phyloP scores from a whole-genome alignment of 306 rosid genomes.

The Vachellia collinsii region DNA sequence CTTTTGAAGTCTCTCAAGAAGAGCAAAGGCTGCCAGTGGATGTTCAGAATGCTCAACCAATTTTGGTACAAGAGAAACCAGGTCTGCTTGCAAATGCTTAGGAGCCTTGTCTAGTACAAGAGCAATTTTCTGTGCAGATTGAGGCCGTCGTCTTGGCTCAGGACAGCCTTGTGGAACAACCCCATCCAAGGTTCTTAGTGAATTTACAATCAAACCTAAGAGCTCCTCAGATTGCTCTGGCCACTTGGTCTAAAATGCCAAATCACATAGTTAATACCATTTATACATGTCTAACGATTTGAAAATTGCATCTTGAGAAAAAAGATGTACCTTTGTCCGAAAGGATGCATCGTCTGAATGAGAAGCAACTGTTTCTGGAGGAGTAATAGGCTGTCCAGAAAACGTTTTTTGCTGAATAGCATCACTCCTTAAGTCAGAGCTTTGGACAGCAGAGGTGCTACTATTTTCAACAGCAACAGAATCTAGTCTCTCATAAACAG shows the following conservation, averaged over 20 bases:
- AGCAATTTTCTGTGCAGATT: conserved; percentile 89
- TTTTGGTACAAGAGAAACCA: conserved; percentile 89
- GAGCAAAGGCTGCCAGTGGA: conserved; percentile 91
- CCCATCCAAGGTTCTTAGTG: conserved; percentile 93
- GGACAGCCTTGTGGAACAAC: conserved; percentile 96
- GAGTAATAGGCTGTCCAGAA: conserved; percentile 70
- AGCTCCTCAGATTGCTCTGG: conserved; percentile 99
- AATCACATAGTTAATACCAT: conserved; percentile 39
- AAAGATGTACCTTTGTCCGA: conserved; percentile 70
- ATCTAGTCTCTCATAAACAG: conserved; percentile 74
- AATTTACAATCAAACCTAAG: conserved; percentile 92
- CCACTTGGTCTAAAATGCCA: conserved; percentile 82
- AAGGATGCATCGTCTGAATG: conserved; percentile 67
- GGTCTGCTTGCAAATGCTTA: conserved; percentile 88
- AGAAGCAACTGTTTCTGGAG: conserved; percentile 87
- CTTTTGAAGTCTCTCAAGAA: conserved; percentile 85
- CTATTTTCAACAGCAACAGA: conserved; percentile 61
- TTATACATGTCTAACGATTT: conserved; percentile 1
- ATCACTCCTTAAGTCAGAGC: conserved; percentile 68
- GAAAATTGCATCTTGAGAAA: conserved; percentile 35
- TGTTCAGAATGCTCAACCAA: conserved; percentile 97
- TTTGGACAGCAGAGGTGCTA: conserved; percentile 83
- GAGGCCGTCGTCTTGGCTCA: conserved; percentile 96
- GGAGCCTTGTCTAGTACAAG: conserved; percentile 98
- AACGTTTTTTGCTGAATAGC: conserved; percentile 55